phyloP scores from a whole-genome alignment of 108 stramenopile genomes.

The Aurantiochytrium sp. region DNA sequence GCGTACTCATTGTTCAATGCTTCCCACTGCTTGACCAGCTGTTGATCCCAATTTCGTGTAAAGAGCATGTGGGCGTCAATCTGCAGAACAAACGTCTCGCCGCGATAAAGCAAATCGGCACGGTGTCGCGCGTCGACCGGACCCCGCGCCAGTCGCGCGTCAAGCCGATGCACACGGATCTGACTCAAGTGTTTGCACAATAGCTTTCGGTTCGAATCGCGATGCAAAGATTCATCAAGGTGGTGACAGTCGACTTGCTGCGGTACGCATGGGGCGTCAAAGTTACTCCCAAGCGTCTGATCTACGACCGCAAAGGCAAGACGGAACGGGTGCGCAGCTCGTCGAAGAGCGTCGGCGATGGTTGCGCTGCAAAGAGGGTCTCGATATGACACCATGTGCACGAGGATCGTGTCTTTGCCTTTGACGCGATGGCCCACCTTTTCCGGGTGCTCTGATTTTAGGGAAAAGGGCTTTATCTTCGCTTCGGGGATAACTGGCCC shows the following conservation, averaged over 20 bases:
- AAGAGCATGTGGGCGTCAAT: conserved; percentile 86
- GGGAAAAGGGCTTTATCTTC: not conserved
- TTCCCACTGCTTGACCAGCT: conserved; percentile 44
- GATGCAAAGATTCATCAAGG: not conserved
- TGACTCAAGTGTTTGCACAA: not conserved
- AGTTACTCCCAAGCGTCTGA: conserved; percentile 34
- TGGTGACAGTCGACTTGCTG: not conserved
- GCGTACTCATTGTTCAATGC: conserved; percentile 18
- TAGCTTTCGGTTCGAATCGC: not conserved
- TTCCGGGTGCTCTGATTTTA: not conserved
- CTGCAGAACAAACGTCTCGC: conserved; percentile 74
- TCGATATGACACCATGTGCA: conserved; percentile 69
- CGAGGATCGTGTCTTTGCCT: conserved; percentile 52
- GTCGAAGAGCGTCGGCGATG: conserved; percentile 53
- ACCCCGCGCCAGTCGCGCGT: conserved; percentile 42
- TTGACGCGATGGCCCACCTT: not conserved
- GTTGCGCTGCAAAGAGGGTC: conserved; percentile 69
- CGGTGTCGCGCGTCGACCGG: conserved; percentile 71
- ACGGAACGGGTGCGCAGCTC: conserved; percentile 52
- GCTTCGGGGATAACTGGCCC: not conserved
- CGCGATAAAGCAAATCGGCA: conserved; percentile 64
- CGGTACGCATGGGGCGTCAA: not conserved
- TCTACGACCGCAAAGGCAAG: conserved; percentile 62
- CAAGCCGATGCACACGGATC: not conserved
- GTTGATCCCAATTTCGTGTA: conserved; percentile 59